These are phyloP conservation scores for Halophytophthora polymorphica DNA, from an alignment of 352 stramenopile species.

Conservation along the genomic window DNA sequence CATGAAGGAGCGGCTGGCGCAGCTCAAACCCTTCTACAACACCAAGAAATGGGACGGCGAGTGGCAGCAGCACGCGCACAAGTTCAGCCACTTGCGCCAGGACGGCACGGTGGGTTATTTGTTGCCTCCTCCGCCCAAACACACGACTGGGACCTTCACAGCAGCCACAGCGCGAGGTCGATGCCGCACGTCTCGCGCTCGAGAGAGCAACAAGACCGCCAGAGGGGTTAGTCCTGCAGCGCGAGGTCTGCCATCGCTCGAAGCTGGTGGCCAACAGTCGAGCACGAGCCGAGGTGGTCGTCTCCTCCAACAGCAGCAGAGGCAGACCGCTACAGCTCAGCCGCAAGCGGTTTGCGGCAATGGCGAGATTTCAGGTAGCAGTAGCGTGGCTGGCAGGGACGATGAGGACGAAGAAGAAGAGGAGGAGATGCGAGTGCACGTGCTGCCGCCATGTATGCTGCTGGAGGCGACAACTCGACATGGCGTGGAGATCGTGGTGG, in stretches of 20 bases:
- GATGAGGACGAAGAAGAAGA: conserved; percentile 20
- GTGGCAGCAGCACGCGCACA: conserved; percentile 53
- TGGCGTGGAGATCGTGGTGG: conserved; percentile 49
- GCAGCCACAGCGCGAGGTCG: conserved; percentile 6
- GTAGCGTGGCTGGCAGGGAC: conserved; percentile 5
- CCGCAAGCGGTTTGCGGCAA: background rate
- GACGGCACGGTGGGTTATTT: conserved; percentile 70
- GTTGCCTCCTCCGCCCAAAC: conserved; percentile 29
- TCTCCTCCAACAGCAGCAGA: conserved; percentile 8
- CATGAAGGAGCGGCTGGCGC: conserved; percentile 45
- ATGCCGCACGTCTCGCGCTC: conserved; percentile 12
- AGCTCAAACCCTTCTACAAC: conserved; percentile 68
- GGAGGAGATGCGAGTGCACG: conserved; percentile 23
- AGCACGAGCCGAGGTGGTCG: conserved; percentile 18
- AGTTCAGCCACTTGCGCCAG: conserved; percentile 62
- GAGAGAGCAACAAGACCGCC: background rate
- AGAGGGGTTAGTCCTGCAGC: conserved; percentile 4
- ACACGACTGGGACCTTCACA: background rate
- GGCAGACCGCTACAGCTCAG: background rate
- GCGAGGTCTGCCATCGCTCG: conserved; percentile 16
- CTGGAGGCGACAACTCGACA: conserved; percentile 66
- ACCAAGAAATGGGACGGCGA: conserved; percentile 71
- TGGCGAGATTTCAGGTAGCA: background rate
- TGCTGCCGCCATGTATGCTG: conserved; percentile 37
- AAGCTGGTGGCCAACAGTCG: conserved; percentile 3